These are phyloP conservation scores for Brassica napus DNA, from an alignment of 345 rosid species.

Conservation along the genomic window Da-Ae NC_063435.1:22750501-22751000, in stretches of 20 bases:
- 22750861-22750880: conserved; percentile 17
- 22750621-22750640: not conserved
- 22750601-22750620: too few relatives aligned
- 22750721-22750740: conserved; percentile 18
- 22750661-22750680: conserved; percentile 80
- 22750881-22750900: conserved; percentile 19
- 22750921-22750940: conserved; percentile 1
- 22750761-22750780: conserved; percentile 29
- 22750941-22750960: conserved; percentile 24
- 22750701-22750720: conserved; percentile 52
- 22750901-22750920: conserved; percentile 10
- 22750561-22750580: too few relatives aligned
- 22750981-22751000: conserved; percentile 44
- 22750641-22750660: not conserved
- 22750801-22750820: not conserved
- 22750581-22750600: too few relatives aligned
- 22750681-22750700: conserved; percentile 53
- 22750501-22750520: too few relatives aligned
- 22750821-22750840: not conserved
- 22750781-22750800: conserved; percentile 25
- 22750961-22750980: conserved; percentile 49
- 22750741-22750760: not conserved
- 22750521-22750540: too few relatives aligned
- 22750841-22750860: conserved; percentile 10
- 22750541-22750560: too few relatives aligned